Evolutionary conservation across 331 rosid genomes (phyloP).

Genomic region (Telfairia occidentalis): DNA sequence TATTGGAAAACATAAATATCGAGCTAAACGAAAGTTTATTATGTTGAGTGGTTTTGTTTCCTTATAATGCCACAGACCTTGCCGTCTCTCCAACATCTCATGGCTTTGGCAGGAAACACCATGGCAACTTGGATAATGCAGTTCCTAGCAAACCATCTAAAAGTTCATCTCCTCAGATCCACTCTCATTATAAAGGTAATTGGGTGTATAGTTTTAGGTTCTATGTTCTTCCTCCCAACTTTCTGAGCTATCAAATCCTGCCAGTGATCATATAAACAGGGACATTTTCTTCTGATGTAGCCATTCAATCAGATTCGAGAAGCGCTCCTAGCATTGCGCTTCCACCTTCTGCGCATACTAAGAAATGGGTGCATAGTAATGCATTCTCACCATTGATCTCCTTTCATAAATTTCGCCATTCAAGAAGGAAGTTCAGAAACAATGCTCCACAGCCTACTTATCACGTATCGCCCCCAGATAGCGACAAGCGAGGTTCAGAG

Average conservation of each 20-base stretch:
- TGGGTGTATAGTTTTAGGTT: neutral
- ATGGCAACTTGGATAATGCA: slow-evolving; percentile 8
- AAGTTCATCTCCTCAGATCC: slow-evolving; percentile 5
- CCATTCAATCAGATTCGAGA: slow-evolving; percentile 25
- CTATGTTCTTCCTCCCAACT: neutral
- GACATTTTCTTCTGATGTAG: slow-evolving; percentile 23
- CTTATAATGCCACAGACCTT: slow-evolving; percentile 15
- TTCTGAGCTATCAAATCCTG: slow-evolving; percentile 1
- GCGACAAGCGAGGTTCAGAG: slow-evolving; percentile 42
- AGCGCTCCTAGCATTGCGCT: slow-evolving; percentile 52
- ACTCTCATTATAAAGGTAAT: slow-evolving; percentile 18
- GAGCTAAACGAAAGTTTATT: slow-evolving; percentile 2
- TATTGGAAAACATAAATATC: neutral
- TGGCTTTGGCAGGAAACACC: slow-evolving; percentile 20
- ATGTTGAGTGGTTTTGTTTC: slow-evolving; percentile 8
- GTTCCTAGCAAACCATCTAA: slow-evolving; percentile 6
- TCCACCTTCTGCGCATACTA: slow-evolving; percentile 43
- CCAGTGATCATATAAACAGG: neutral
- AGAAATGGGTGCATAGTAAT: slow-evolving; percentile 31
- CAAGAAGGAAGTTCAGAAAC: slow-evolving; percentile 24
- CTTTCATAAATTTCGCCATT: slow-evolving; percentile 32
- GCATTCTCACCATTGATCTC: slow-evolving; percentile 33
- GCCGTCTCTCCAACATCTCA: slow-evolving; percentile 20
- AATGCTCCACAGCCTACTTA: slow-evolving; percentile 28
- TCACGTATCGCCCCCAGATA: slow-evolving; percentile 26